Conservation (phyloP, 441 rosid species). For the Corymbia citriodora region DNA sequence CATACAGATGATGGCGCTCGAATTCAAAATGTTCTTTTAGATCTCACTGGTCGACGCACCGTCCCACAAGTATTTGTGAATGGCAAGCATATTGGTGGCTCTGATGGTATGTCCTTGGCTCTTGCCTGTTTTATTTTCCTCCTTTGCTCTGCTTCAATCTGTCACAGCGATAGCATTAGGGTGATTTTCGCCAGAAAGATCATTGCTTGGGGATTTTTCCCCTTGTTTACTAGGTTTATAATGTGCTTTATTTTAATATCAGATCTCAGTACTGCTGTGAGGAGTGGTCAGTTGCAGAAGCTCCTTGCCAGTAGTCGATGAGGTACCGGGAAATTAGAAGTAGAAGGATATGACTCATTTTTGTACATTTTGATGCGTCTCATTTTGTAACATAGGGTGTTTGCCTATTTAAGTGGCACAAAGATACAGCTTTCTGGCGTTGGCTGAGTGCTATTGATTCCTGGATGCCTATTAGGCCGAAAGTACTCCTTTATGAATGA, state of each 20-base stretch:
- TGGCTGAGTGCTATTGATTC: background rate
- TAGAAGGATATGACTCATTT: background rate
- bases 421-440: background rate
- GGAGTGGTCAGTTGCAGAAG: conserved; percentile 56
- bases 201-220: background rate
- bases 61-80: conserved; percentile 87
- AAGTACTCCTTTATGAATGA: background rate
- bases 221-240: background rate
- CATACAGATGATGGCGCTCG: conserved; percentile 62
- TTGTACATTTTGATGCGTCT: background rate
- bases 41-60: conserved; percentile 67
- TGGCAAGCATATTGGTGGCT: conserved; percentile 84
- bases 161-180: background rate
- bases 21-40: conserved; percentile 69
- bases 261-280: conserved; percentile 50
- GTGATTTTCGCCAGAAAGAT: background rate
- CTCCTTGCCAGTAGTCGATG: conserved; percentile 43
- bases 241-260: conserved; percentile 5
- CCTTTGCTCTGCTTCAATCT: background rate
- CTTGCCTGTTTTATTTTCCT: background rate
- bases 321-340: background rate
- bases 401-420: background rate
- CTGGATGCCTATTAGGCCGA: background rate
- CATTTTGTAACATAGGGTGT: background rate
- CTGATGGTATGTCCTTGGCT: conserved; percentile 49